These are phyloP conservation scores for Bruguiera hainesii DNA, from an alignment of 441 rosid genomes.

Conservation along the genomic window DNA sequence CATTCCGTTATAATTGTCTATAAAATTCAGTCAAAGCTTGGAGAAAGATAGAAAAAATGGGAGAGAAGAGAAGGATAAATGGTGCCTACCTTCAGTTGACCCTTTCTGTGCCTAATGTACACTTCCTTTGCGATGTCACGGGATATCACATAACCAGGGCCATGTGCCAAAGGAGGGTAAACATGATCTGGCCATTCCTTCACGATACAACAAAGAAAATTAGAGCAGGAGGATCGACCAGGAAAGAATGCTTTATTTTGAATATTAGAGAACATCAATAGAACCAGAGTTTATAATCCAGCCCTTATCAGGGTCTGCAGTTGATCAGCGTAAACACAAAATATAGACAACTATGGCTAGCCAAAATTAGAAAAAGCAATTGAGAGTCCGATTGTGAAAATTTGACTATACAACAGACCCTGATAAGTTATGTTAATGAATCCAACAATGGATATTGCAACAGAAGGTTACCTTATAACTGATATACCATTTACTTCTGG, in stretches of 20 bases:
- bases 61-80: neutral
- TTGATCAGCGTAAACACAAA: too few species aligned
- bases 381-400: too few species aligned
- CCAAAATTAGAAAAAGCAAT: too few species aligned
- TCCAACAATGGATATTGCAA: neutral
- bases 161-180: conserved; percentile 96
- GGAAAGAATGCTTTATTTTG: too few species aligned
- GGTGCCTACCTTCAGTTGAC: conserved; percentile 62
- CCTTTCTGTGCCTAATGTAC: conserved; percentile 48
- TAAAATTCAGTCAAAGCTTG: too few species aligned
- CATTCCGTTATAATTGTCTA: too few species aligned
- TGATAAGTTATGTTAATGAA: too few species aligned
- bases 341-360: too few species aligned
- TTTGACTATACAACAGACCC: too few species aligned
- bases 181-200: conserved; percentile 84
- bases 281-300: too few species aligned
- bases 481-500: conserved; percentile 94
- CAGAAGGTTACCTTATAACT: conserved; percentile 63
- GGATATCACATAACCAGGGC: conserved; percentile 92
- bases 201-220: neutral
- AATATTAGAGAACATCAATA: too few species aligned
- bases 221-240: neutral
- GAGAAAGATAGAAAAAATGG: neutral
- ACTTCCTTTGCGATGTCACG: conserved; percentile 77
- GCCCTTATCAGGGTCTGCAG: too few species aligned